Base-by-base conservation (phyloP, 202 grass and related monocot genomes). In the Panicum virgatum region DNA sequence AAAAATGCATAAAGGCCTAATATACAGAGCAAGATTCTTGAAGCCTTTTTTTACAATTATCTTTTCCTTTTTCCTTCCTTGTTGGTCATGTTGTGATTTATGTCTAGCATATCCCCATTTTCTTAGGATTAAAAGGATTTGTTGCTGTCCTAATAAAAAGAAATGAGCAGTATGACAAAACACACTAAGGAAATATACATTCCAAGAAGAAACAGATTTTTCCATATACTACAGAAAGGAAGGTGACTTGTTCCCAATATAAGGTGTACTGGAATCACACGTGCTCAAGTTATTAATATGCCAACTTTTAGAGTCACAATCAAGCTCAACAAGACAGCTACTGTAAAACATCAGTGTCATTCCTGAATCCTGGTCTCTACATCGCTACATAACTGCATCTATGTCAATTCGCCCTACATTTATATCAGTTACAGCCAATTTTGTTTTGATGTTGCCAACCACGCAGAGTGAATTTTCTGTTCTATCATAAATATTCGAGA, bases 401-500 rank as follows among this genome's bases (percentile, higher is more conserved):
- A 68, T 42, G 40, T 1, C 8, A 44, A 73, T 16, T 4, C 38
- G n/a, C n/a, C n/a, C n/a, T 76, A 38, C n/a, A 54, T 27, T 63
- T 48, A 62, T 40, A 15, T 34, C 1, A n/a, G 15, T 4, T 63
- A 64, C 39, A 34, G 11, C 42, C 16, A 3, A 64, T 75, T 80
- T 58, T 72, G 39, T 45, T 78, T 47, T 64, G n/a, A 76, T 73
- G 38, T 13, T 70, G 62, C 37, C 6, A 76, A 57, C 36, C 25
- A 79, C 19, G 15, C 0, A 18, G 2, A 50, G 72, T 63, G 1
- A 34, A 43, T 63, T 62, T 62, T 61, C 18, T 22, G 0, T 72
- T 72, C 27, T 22, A 15, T 79, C 18, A 5, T 72, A 53, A 72
- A 52, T 53, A 85, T 62, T 63, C 7, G 32, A 47, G 19, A 51